Percentiles rank a stretch among this genome's conserved stretches.
These are phyloP conservation scores for Parietaria judaica DNA, from an alignment of 306 rosid species.

Conservation along the genomic window DNA sequence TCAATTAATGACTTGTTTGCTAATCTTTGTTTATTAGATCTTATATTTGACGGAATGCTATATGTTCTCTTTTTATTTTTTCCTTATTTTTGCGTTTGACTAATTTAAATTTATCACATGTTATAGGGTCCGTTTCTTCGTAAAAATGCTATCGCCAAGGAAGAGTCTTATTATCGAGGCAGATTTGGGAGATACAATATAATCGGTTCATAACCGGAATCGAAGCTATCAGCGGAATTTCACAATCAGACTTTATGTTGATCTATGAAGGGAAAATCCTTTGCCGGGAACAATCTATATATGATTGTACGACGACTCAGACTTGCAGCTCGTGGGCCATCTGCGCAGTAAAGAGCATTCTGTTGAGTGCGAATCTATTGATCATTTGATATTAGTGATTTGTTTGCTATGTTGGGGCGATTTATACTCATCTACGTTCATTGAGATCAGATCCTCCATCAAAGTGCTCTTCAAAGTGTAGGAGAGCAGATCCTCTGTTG, in stretches of 20 bases:
- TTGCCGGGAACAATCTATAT: conserved; percentile 38
- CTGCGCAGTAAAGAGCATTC: conserved; percentile 44
- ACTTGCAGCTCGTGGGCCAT: conserved; percentile 47
- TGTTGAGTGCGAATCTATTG: conserved; percentile 32
- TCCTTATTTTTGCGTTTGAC: no score
- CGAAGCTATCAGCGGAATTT: conserved; percentile 33
- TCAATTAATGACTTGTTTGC: no score
- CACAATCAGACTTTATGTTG: conserved; percentile 40
- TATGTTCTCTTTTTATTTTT: no score
- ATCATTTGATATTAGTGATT: conserved; percentile 31
- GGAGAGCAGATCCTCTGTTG: no score
- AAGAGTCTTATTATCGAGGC: conserved; percentile 49
- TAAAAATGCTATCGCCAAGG: conserved; percentile 40
- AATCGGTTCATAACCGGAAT: conserved; percentile 39
- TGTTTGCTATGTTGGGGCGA: conserved; percentile 49
- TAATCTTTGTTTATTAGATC: no score
- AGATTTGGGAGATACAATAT: conserved; percentile 34
- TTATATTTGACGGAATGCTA: no score
- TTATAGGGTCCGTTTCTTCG: conserved; percentile 28
- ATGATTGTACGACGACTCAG: conserved; percentile 58
- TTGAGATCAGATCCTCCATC: no score
- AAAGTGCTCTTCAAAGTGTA: no score
- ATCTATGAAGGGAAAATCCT: conserved; percentile 57
- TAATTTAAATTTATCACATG: no score
- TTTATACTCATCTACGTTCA: conserved; percentile 10